Evolutionary conservation across 352 stramenopile species (phyloP).

Genomic region (Pythium aristosporum): DNA sequence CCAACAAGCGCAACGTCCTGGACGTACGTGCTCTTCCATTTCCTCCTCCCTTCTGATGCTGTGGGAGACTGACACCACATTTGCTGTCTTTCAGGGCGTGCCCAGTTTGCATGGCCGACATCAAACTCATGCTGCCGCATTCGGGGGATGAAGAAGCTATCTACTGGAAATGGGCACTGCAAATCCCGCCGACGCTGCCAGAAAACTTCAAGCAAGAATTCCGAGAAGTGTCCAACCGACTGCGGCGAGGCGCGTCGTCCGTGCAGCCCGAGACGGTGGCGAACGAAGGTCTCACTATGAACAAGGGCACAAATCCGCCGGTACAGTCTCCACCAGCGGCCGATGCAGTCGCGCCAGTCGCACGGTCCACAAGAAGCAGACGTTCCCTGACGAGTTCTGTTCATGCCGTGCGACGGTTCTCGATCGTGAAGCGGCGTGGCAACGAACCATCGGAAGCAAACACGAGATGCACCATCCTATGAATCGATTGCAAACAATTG

Average conservation of each 20-base stretch:
- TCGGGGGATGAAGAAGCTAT: conserved; percentile 52
- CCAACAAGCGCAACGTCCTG: conserved; percentile 9
- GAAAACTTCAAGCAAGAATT: conserved; percentile 50
- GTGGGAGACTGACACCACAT: not conserved
- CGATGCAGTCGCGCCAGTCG: not conserved
- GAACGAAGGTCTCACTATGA: not conserved
- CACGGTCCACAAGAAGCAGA: not conserved
- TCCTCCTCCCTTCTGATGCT: no score
- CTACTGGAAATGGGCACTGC: conserved; percentile 63
- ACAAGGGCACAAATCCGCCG: not conserved
- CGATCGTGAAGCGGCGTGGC: not conserved
- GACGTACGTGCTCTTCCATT: conserved; percentile 16
- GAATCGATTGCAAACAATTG: not conserved
- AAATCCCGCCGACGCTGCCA: conserved; percentile 47
- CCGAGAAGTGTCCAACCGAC: conserved; percentile 30
- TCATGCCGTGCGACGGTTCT: conserved; percentile 11
- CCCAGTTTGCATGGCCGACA: conserved; percentile 61
- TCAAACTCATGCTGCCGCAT: conserved; percentile 57
- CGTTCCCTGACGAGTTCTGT: conserved; percentile 1
- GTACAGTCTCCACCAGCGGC: not conserved
- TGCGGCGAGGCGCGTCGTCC: conserved; percentile 3
- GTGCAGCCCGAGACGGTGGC: not conserved
- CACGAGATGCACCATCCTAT: conserved; percentile 5
- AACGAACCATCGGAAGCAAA: not conserved
- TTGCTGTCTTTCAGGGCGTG: conserved; percentile 35